Percentiles rank a stretch among this genome's conserved stretches.
phyloP scores from a whole-genome alignment of 352 stramenopile genomes.

The Phytopythium vexans region DNA sequence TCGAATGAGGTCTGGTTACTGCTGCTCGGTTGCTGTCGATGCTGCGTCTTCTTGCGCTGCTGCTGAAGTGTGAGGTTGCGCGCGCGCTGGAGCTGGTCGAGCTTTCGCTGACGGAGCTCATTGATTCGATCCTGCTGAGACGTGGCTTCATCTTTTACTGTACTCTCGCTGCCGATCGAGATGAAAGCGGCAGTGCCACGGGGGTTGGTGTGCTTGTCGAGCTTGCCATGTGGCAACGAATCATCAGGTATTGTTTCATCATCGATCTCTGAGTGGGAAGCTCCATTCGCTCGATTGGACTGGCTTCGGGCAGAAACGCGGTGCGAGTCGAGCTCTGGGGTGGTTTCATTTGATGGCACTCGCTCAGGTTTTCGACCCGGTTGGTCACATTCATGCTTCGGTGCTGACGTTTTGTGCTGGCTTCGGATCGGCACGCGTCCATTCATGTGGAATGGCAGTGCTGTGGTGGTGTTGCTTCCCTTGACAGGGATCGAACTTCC shows the following conservation, averaged over 20 bases:
- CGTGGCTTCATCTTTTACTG: neutral
- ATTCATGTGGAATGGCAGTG: constrained; percentile 14
- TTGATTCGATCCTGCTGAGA: constrained; percentile 28
- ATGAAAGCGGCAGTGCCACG: constrained; percentile 3
- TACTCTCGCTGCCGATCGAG: constrained; percentile 4
- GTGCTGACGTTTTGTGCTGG: neutral
- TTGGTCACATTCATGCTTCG: neutral
- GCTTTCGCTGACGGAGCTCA: constrained; percentile 56
- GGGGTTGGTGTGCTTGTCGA: too few species aligned
- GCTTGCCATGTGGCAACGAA: too few species aligned
- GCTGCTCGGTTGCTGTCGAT: constrained; percentile 13
- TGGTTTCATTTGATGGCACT: too few species aligned
- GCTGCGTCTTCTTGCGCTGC: constrained; percentile 20
- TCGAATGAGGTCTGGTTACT: neutral
- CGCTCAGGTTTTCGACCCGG: too few species aligned
- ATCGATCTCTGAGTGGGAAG: too few species aligned
- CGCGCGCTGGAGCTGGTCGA: constrained; percentile 54
- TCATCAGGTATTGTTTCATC: too few species aligned
- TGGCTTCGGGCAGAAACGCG: too few species aligned
- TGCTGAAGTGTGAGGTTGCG: constrained; percentile 31
- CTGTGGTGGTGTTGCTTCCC: neutral
- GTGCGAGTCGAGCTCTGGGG: too few species aligned
- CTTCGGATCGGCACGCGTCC: constrained; percentile 41
- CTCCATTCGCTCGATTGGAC: too few species aligned
- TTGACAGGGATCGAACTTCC: neutral